Evolutionary conservation across 2,329 filamentous ascomycete species (phyloP).

Genomic region (Monosporascus sp.): DNA sequence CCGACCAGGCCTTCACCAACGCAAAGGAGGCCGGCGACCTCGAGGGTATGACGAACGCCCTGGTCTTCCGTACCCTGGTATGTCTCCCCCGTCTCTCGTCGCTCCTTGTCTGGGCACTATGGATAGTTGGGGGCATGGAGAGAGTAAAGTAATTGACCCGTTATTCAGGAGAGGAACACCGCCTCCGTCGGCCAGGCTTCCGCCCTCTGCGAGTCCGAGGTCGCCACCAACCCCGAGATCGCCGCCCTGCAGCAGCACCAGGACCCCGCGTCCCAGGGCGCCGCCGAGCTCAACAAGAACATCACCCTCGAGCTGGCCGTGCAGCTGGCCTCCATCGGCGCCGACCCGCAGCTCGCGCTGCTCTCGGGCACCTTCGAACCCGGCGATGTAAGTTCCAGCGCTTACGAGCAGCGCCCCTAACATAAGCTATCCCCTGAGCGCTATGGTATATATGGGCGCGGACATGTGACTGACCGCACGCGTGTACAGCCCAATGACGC

Average conservation of each 20-base stretch:
- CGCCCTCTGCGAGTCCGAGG: constrained; percentile 48
- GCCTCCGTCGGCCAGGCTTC: constrained; percentile 51
- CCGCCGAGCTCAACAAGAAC: constrained; percentile 54
- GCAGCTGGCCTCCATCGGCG: constrained; percentile 57
- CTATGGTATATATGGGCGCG: neutral
- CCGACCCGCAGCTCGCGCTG: constrained; percentile 56
- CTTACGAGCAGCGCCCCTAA: constrained; percentile 18
- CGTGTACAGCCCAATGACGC: constrained; percentile 23
- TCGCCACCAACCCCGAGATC: constrained; percentile 61
- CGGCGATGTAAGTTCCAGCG: constrained; percentile 39
- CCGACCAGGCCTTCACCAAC: constrained; percentile 57
- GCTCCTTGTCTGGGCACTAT: constrained; percentile 29
- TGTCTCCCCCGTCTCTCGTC: constrained; percentile 38
- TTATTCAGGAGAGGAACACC: constrained; percentile 52
- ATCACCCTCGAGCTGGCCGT: constrained; percentile 54
- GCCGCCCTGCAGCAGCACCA: constrained; percentile 60
- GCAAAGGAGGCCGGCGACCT: constrained; percentile 48
- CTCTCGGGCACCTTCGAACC: constrained; percentile 59
- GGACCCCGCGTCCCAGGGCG: constrained; percentile 57
- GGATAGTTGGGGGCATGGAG: neutral
- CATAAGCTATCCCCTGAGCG: too few species aligned
- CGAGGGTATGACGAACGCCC: constrained; percentile 47
- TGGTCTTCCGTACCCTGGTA: constrained; percentile 52
- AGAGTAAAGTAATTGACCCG: neutral
- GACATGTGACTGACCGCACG: neutral